Evolutionary conservation across 2,329 filamentous ascomycete species (phyloP), one percentile per base, ranked within the genome.

Genomic region (Nemania diffusa): DNA sequence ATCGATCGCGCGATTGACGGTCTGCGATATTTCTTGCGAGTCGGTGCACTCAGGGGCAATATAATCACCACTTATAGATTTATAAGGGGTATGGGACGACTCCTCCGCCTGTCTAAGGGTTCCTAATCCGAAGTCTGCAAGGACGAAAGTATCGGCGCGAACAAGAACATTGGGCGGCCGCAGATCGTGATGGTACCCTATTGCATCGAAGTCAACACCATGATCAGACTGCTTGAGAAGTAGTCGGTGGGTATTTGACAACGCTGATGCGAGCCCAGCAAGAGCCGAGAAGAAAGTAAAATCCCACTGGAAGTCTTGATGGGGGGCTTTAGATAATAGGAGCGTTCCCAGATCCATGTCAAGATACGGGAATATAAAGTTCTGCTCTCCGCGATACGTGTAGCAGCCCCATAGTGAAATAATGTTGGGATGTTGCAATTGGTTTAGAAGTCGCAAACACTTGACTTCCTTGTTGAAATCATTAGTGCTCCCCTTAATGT

Each of bases 131-230:
- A 62, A 62, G 8, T 62, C 60, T 6, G 60, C 51, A 1, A 62
- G 29, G 15, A 62, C 15, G 24, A 62, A 62, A 5, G 29, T 57
- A 17, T 57, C 40, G 5, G 20, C 2, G 22, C 15, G 15, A 15
- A 57, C 60, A 1, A 62, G 29, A 20, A 62, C 26, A 40, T 62
- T 62, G 1, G 60, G 22, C 15, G 60, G 60, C 22, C 60, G 26
- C 2, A 62, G 15, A 37, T 62, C 60, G 24, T 57, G 60, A 29
- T 62, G 60, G 32, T 62, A 62, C 11, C 60, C 60, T 9, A 62
- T 51, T 1, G 51, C 60, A 8, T 57, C 40, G 9, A 62, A 57
- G 20, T 62, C 22, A 0, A 62, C 32, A 6, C 22, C 60, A n/a
- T 62, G 60, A 5, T 20, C 27, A 3, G 13, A 20, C 26, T 48